Conservation (phyloP, 139 green algal species). For the Volvox reticuliferus region DNA sequence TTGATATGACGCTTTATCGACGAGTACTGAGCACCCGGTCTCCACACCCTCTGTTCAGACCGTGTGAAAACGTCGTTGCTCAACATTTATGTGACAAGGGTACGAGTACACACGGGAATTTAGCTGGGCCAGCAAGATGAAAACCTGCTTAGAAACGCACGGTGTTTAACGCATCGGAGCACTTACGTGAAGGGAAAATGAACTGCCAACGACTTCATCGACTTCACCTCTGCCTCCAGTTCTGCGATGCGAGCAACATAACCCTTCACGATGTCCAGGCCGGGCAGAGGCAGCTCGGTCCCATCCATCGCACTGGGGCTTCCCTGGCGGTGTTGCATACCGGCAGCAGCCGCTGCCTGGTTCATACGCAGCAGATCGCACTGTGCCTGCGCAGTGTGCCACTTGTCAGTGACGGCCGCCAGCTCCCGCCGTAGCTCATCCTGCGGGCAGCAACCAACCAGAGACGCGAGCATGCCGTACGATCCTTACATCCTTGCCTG, state of each 20-base stretch:
- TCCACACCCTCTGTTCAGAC: no score
- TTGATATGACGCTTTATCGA: no score
- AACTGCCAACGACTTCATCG: constrained; percentile 32
- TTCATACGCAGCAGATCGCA: constrained; percentile 44
- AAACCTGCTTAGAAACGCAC: not conserved
- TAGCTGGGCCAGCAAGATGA: not conserved
- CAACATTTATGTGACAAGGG: no score
- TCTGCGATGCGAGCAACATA: constrained; percentile 72
- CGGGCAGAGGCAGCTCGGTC: constrained; percentile 8
- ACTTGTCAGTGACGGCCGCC: constrained; percentile 29
- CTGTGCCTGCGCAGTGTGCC: constrained; percentile 47
- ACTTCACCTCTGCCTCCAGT: constrained; percentile 74
- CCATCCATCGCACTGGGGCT: not conserved
- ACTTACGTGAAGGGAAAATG: constrained; percentile 38
- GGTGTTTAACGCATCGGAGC: no score
- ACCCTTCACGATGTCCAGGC: constrained; percentile 52
- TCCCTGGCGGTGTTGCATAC: not conserved
- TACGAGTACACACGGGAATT: not conserved
- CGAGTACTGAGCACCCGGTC: no score
- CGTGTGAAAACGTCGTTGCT: no score
- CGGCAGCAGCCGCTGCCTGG: not conserved
- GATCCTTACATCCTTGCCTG: no score
- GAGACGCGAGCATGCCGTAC: no score
- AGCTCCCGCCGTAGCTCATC: constrained; percentile 38
- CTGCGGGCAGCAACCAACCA: not conserved